Percentiles rank a stretch among this genome's conserved stretches.
Evolutionary conservation across 2,329 filamentous ascomycete species (phyloP).

Genomic region (Trichoderma atrobrunneum): DNA sequence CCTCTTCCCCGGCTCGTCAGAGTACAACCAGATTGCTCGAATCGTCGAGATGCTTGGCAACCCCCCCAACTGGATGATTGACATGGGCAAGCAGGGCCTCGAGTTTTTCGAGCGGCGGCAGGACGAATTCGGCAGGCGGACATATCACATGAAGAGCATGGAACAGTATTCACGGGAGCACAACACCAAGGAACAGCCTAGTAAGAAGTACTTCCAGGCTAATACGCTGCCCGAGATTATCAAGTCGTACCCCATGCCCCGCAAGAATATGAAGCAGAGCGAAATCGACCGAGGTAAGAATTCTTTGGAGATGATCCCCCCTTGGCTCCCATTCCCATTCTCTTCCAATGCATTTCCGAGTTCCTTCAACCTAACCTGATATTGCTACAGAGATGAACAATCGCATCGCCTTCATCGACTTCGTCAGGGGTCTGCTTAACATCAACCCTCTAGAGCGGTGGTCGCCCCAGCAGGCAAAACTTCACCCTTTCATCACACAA

Average conservation of each 20-base stretch:
- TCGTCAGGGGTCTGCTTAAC: conserved; percentile 86
- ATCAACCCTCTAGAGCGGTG: conserved; percentile 96
- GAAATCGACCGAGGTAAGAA: conserved; percentile 87
- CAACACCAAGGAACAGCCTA: conserved; percentile 94
- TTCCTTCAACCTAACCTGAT: background rate
- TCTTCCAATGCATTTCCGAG: background rate
- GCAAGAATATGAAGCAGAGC: conserved; percentile 98
- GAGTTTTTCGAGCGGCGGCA: conserved; percentile 93
- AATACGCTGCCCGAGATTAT: conserved; percentile 95
- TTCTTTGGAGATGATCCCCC: background rate
- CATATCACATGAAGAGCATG: conserved; percentile 92
- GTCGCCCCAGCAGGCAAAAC: conserved; percentile 95
- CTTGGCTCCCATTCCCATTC: background rate
- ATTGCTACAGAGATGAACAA: conserved; percentile 86
- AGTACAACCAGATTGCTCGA: conserved; percentile 96
- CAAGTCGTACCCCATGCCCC: conserved; percentile 94
- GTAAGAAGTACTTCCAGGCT: conserved; percentile 98
- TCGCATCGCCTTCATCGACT: conserved; percentile 94
- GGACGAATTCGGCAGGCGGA: conserved; percentile 89
- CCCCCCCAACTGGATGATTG: conserved; percentile 97
- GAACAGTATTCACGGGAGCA: conserved; percentile 97
- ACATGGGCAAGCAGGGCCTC: conserved; percentile 95
- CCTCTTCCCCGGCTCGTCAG: conserved; percentile 92
- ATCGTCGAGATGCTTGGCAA: conserved; percentile 98
- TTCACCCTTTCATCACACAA: conserved; percentile 98